A percentile compares a stretch with the other conserved stretches of the same genome.
phyloP scores from a whole-genome alignment of 2,329 filamentous ascomycete genomes.

The Xylaria sp. region DNA sequence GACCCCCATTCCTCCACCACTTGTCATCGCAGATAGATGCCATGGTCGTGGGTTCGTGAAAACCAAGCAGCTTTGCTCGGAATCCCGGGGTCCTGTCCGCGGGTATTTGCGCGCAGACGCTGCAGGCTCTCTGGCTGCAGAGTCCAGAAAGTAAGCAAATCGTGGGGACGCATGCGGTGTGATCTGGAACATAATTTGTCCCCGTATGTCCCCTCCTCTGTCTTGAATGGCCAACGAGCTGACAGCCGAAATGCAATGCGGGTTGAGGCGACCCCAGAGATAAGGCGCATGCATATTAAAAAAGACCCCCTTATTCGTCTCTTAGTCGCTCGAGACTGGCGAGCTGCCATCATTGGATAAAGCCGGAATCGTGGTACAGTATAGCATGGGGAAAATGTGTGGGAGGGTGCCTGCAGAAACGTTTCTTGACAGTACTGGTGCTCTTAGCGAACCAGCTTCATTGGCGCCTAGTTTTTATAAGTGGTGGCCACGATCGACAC shows the following conservation, averaged over 20 bases:
- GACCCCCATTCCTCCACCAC: slow-evolving; percentile 14
- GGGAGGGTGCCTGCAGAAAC: slow-evolving; percentile 18
- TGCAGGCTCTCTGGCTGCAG: slow-evolving; percentile 22
- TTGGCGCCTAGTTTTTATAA: slow-evolving; percentile 3
- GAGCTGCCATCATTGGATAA: slow-evolving; percentile 28
- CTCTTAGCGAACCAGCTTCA: slow-evolving; percentile 48
- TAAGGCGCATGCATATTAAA: slow-evolving; percentile 36
- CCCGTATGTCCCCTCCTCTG: slow-evolving; percentile 21
- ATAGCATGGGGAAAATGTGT: slow-evolving; percentile 9
- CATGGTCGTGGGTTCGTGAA: slow-evolving; percentile 20
- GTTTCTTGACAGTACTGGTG: slow-evolving; percentile 44
- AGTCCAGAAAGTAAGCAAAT: slow-evolving; percentile 26
- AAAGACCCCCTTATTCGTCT: slow-evolving; percentile 26
- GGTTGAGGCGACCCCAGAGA: slow-evolving; percentile 21
- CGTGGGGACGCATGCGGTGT: slow-evolving; percentile 32
- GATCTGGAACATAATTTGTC: slow-evolving; percentile 36
- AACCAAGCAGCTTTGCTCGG: slow-evolving; percentile 13
- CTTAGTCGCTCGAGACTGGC: slow-evolving; percentile 17
- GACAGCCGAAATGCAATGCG: slow-evolving; percentile 36
- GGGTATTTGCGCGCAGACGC: slow-evolving; percentile 3
- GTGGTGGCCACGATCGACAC: slow-evolving; percentile 61
- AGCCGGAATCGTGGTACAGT: slow-evolving; percentile 27
- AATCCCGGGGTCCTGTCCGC: slow-evolving; percentile 18
- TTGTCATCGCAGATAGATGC: slow-evolving; percentile 23
- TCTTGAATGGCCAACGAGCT: slow-evolving; percentile 32